These are phyloP conservation scores for Suhomyces vadensis DNA, from an alignment of 805 yeast species.

Conservation along the genomic window DNA sequence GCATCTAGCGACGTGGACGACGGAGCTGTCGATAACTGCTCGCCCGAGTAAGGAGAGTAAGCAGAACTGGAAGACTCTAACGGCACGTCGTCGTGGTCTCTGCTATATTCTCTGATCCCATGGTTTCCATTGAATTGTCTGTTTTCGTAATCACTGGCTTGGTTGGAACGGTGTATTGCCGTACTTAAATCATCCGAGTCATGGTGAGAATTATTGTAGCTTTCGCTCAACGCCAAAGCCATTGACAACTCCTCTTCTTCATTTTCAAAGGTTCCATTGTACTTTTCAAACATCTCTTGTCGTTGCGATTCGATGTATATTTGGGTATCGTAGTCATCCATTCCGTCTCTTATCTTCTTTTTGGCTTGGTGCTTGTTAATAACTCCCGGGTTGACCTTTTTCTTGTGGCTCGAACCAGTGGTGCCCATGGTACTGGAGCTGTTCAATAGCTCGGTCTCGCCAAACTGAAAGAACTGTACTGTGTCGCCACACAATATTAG, in stretches of 20 bases:
- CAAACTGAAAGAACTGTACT: conserved; percentile 50
- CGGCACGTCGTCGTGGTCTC: background rate
- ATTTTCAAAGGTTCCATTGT: conserved; percentile 43
- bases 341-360: conserved; percentile 31
- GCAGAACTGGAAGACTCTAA: background rate
- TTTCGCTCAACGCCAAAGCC: conserved; percentile 38
- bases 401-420: conserved; percentile 8
- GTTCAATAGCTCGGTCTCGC: conserved; percentile 27
- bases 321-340: conserved; percentile 38
- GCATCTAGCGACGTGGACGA: conserved; percentile 3
- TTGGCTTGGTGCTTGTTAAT: conserved; percentile 24
- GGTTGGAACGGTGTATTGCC: too few relatives aligned
- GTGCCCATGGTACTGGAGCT: conserved; percentile 11
- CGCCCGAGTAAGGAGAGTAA: background rate
- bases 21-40: background rate
- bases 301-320: conserved; percentile 24
- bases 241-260: conserved; percentile 29
- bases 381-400: conserved; percentile 18
- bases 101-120: background rate
- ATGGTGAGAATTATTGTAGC: conserved; percentile 16
- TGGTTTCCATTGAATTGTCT: too few relatives aligned
- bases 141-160: too few relatives aligned
- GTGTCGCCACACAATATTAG: conserved; percentile 42
- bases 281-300: conserved; percentile 39
- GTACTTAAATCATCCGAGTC: conserved; percentile 30